These are phyloP conservation scores for Saccharomyces mikatae DNA, from an alignment of 805 yeast species.

Conservation along the genomic window DNA sequence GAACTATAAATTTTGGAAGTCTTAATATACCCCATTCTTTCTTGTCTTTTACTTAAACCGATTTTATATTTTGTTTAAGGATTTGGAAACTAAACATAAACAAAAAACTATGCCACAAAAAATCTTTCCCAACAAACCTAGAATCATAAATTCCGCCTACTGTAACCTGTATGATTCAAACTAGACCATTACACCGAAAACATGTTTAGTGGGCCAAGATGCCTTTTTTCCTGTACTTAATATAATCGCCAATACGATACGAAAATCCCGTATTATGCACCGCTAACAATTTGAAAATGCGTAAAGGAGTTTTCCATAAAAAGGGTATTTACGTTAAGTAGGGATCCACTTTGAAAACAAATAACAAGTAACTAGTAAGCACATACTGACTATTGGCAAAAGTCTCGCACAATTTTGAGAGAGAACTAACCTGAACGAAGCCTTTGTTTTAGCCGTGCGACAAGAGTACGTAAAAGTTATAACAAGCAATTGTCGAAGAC, in stretches of 20 bases:
- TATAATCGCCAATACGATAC: background rate
- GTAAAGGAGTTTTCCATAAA: background rate
- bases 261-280: background rate
- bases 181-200: background rate
- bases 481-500: background rate
- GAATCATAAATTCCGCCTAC: background rate
- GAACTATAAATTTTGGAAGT: no score
- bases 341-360: no score
- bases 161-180: background rate
- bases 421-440: background rate
- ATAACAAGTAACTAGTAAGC: background rate
- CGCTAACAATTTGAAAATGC: background rate
- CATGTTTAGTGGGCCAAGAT: background rate
- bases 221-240: background rate
- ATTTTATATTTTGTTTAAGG: no score
- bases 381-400: background rate
- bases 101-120: no score
- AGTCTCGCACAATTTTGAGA: background rate
- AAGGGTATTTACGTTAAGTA: background rate
- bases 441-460: background rate
- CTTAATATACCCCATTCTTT: no score
- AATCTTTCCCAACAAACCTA: no score
- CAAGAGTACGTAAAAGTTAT: background rate
- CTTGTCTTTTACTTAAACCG: no score
- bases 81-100: no score